Percentiles rank a stretch among this genome's conserved stretches.
phyloP scores from a whole-genome alignment of 345 rosid genomes.

The Pugionium cornutum region DNA sequence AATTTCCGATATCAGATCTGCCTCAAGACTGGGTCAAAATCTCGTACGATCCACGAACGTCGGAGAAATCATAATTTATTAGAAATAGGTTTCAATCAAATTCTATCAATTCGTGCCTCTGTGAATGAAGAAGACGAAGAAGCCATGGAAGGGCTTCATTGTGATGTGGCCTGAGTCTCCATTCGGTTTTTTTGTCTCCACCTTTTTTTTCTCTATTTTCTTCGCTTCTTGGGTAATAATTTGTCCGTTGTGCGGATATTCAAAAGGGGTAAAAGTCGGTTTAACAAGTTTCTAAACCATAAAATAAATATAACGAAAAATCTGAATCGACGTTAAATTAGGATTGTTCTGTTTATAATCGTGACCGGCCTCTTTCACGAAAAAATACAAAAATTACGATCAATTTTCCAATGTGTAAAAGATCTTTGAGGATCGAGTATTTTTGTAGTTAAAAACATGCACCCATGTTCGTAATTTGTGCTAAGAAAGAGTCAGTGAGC shows the following conservation, averaged over 20 bases:
- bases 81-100: not conserved
- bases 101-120: conserved; percentile 11
- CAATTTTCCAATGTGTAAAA: not conserved
- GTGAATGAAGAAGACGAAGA: conserved; percentile 24
- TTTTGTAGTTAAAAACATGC: conserved; percentile 8
- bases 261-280: not conserved
- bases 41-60: conserved; percentile 26
- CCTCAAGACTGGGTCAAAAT: conserved; percentile 31
- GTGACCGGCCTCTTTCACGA: no score
- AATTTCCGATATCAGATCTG: conserved; percentile 38
- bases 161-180: conserved; percentile 23
- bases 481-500: conserved; percentile 5
- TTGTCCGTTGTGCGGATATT: conserved; percentile 24
- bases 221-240: not conserved
- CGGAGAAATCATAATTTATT: conserved; percentile 7
- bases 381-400: not conserved
- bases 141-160: conserved; percentile 35
- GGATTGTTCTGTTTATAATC: not conserved
- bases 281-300: conserved; percentile 2
- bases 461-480: conserved; percentile 7
- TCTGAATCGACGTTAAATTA: not conserved
- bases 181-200: conserved; percentile 16
- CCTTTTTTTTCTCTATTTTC: conserved; percentile 1
- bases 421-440: no score
- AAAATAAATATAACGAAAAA: not conserved